These are phyloP conservation scores for Ananas comosus DNA, from an alignment of 176 grass and related monocot species.

Conservation along the genomic window DNA sequence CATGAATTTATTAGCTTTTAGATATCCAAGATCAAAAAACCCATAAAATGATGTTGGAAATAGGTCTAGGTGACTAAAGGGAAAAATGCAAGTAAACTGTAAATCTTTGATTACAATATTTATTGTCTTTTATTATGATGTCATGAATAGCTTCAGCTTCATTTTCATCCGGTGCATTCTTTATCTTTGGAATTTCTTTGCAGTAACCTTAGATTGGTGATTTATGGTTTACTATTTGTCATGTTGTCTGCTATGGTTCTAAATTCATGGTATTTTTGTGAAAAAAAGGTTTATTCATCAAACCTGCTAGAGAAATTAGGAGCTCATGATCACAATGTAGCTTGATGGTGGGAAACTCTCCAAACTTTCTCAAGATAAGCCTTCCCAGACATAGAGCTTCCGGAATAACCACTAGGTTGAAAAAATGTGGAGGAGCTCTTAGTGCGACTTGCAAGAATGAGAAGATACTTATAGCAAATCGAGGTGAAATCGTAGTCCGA, in stretches of 20 bases:
- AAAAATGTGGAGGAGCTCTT: conserved; percentile 19
- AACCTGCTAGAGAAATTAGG: conserved; percentile 21
- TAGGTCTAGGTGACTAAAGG: too few species aligned
- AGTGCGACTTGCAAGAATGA: conserved; percentile 13
- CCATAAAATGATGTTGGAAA: too few species aligned
- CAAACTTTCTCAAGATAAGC: conserved; percentile 22
- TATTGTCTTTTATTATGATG: too few species aligned
- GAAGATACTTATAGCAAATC: conserved; percentile 46
- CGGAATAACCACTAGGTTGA: conserved; percentile 11
- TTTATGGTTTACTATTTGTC: background rate
- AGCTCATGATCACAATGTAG: conserved; percentile 39
- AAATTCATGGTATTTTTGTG: background rate
- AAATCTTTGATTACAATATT: too few species aligned
- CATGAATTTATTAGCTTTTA: too few species aligned
- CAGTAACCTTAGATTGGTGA: background rate
- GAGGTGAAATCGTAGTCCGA: conserved; percentile 45
- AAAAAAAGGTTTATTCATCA: conserved; percentile 28
- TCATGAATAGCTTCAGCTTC: background rate
- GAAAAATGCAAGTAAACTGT: too few species aligned
- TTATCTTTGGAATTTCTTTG: background rate
- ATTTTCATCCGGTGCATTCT: background rate
- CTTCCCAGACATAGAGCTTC: conserved; percentile 8
- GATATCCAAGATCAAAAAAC: too few species aligned
- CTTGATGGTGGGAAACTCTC: conserved; percentile 20
- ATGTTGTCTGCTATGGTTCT: background rate